Base-by-base conservation (phyloP, 2,329 filamentous ascomycete genomes). In the Onygenales sp. region DNA sequence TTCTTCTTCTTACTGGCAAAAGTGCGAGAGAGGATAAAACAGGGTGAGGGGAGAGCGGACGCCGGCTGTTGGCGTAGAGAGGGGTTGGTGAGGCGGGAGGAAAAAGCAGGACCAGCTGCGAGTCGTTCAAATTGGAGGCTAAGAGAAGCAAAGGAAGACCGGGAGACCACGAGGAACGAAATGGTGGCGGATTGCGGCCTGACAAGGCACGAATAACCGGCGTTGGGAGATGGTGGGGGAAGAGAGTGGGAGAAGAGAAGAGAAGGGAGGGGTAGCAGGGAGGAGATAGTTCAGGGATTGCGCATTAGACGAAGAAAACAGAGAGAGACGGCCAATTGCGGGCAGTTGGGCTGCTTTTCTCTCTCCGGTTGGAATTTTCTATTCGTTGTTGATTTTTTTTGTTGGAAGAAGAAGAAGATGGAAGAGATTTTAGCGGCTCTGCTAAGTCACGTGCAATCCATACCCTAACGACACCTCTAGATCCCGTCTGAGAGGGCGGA, bases 101-200 rank as follows among this genome's bases (percentile, higher is more conserved):
- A 63, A 77, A 80, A 76, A 61, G 79, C 80, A 84, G 81, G 77
- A 73, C 82, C 78, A 73, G 80, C 81, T 82, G 81, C 81, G 71
- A 72, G 63, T 62, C 71, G 68, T 64, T 67, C 67, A 73, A 78
- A 56, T 33, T 49, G 55, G 33, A 53, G 52, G 52, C 43, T 58
- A 36, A 58, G 48, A 59, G 55, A 58, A 59, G 70, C 74, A 74
- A 76, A 73, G 64, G 68, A 69, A 32, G 53, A 48, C 10, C 55
- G 46, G 45, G 53, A 54, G 38, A 55, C n/a, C 32, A 52, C 45
- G 61, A 64, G 58, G 60, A 58, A 63, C 54, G 53, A 53, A 48
- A 51, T 43, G 17, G 42, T 54, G 53, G 42, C 41, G 43, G 21
- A 49, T 49, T 41, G 17, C 21, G 36, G 47, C 47, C 47, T 49